Evolutionary conservation across 306 rosid genomes (phyloP), one percentile per base, ranked within the genome.

Genomic region (Castanea sativa): DNA sequence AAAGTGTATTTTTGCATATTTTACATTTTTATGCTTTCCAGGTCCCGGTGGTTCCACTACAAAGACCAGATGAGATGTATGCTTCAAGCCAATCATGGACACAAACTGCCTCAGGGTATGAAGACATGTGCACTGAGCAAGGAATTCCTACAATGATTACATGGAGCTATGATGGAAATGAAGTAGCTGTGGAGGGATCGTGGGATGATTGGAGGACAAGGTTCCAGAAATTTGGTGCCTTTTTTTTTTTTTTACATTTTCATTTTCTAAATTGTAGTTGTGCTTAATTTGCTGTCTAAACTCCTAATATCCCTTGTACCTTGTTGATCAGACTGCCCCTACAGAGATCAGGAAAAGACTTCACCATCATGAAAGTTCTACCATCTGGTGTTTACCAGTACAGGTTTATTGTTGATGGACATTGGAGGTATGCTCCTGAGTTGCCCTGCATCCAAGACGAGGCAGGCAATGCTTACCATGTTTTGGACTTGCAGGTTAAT

Each of bases 371-470:
- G 97, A 93, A 93, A 82, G 99, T 95, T 69, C 87, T 95, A 77
- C 93, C 99, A n/a, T 93, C 99, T 49, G 99, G 98, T 87, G 96
- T 95, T 77, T 95, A 93, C 87, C 99, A 93, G 85, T 95, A 90
- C 83, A 90, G 96, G 77, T 95, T 95, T 88, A 73, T 93, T 75
- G 98, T 91, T 67, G 99, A 95, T 86, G 99, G 99, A 59, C 92
- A 82, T 82, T 88, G 97, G 98, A 90, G 93, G 86, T 84, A 81
- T 32, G 80, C 94, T 61, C 98, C 91, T 73, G 98, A 95, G 77
- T 87, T 91, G 78, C 97, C 97, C 59, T 86, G 89, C 87, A 83
- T 90, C 55, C 88, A 86, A 69, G 99, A 95, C 71, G 99, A 93
- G 74, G 86, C 91, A 16, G 99, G 98, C 45, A 86, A 88, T 78